A percentile compares a stretch with the other conserved stretches of the same genome.
phyloP scores from a whole-genome alignment of 306 rosid species.

The Corylus americana region DNA sequence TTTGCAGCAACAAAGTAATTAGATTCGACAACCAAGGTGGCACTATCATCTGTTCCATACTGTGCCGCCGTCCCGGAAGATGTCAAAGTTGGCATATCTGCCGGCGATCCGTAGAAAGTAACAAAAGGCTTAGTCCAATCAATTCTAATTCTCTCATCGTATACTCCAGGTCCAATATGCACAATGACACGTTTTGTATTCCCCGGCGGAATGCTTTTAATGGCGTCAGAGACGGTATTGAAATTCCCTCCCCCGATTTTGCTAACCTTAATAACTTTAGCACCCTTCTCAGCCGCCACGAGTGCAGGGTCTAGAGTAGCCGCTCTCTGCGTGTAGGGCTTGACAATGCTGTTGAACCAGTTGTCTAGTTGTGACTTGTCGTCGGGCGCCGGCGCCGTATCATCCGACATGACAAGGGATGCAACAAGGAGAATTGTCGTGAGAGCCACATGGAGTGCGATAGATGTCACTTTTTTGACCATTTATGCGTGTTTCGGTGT shows the following conservation, averaged over 20 bases:
- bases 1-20: constrained; percentile 45
- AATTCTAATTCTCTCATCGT: constrained; percentile 54
- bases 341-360: constrained; percentile 47
- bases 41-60: constrained; percentile 68
- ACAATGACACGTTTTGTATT: constrained; percentile 56
- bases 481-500: constrained; percentile 5
- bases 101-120: constrained; percentile 41
- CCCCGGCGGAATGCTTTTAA: constrained; percentile 44
- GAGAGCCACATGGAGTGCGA: constrained; percentile 12
- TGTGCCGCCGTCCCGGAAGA: constrained; percentile 36
- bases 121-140: constrained; percentile 45
- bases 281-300: constrained; percentile 34
- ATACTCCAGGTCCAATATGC: constrained; percentile 53
- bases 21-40: constrained; percentile 37
- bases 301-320: constrained; percentile 31
- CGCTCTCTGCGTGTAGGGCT: constrained; percentile 6
- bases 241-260: constrained; percentile 52
- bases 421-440: not conserved
- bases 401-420: constrained; percentile 25
- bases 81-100: constrained; percentile 39
- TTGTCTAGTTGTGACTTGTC: constrained; percentile 16
- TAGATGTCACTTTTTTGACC: constrained; percentile 24
- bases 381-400: constrained; percentile 14
- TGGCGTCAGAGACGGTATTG: constrained; percentile 46
- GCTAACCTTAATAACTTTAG: constrained; percentile 43